phyloP scores from a whole-genome alignment of 257 asterid genomes.

The Cinchona pubescens region DNA sequence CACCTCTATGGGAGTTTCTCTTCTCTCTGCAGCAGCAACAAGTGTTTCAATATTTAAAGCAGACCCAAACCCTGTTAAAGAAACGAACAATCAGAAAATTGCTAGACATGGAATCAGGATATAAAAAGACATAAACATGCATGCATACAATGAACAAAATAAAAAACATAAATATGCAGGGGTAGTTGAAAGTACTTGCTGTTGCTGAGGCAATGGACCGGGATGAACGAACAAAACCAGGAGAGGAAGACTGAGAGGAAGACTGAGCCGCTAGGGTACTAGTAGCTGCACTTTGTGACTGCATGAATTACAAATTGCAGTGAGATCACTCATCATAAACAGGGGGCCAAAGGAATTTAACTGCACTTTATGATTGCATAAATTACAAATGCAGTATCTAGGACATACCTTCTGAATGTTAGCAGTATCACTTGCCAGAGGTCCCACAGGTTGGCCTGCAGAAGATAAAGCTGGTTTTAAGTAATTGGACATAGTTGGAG shows the following conservation, averaged over 20 bases:
- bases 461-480: constrained; percentile 58
- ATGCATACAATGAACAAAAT: constrained; percentile 8
- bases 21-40: constrained; percentile 98
- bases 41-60: constrained; percentile 95
- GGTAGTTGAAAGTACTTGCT: constrained; percentile 48
- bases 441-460: constrained; percentile 44
- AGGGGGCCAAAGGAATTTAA: neutral
- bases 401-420: constrained; percentile 71
- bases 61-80: constrained; percentile 79
- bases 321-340: constrained; percentile 10
- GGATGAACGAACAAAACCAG: constrained; percentile 64
- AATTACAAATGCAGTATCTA: neutral
- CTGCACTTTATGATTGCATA: too few relatives aligned
- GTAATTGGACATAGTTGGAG: constrained; percentile 44
- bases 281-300: constrained; percentile 58
- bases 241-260: constrained; percentile 55
- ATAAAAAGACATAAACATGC: constrained; percentile 1
- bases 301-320: constrained; percentile 19
- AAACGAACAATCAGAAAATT: neutral
- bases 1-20: constrained; percentile 93
- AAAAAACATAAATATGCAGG: constrained; percentile 2
- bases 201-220: constrained; percentile 67
- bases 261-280: constrained; percentile 45
- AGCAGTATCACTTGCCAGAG: constrained; percentile 49
- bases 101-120: neutral